Evolutionary conservation across 768 basidiomycete genomes (phyloP), one percentile per base, ranked within the genome.

Genomic region (Psilocybe subaeruginosa): DNA sequence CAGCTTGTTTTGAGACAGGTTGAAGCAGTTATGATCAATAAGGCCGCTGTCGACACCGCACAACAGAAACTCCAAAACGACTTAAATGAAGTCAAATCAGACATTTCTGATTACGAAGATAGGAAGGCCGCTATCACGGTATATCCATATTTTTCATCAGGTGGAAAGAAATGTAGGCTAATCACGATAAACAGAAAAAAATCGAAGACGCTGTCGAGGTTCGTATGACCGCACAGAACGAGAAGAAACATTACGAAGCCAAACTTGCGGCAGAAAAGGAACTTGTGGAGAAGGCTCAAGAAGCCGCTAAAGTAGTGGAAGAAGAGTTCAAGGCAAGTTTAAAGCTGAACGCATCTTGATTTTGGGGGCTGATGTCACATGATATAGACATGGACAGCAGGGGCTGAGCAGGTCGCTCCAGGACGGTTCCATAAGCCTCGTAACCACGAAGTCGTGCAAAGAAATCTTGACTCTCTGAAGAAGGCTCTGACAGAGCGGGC

Each of bases 401-500:
- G 83, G 45, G 94, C 93, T 14, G 71, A 78, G 19, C 72, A 86
- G 67, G 88, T 85, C 66, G 93, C 88, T 60, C 80, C 77, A 17
- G 81, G 78, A 14, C 76, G 31, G 4, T 17, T 87, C 27, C 76
- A 77, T 11, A 85, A 85, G 58, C 86, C 85, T 17, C 85, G 93
- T 19, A 80, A 79, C 55, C 75, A 79, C 0, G 81, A 82, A 0
- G 79, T 75, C 3, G 80, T 96, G 29, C 69, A 91, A 54, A 81
- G 85, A 8, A 78, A 84, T 51, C 79, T 95, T 29, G 80, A 88
- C 0, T 85, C 86, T 2, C 82, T 89, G 3, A 77, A 88, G 65
- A 78, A 77, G 29, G 88, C 91, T 1, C 70, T 96, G 64, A 78
- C 85, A 60, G 85, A 87, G 65, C 84, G 89, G 29, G 89, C 90